A percentile compares a stretch with the other conserved stretches of the same genome.
Conservation (phyloP, 148 eudicot genomes). For the Silene uniflora region DNA sequence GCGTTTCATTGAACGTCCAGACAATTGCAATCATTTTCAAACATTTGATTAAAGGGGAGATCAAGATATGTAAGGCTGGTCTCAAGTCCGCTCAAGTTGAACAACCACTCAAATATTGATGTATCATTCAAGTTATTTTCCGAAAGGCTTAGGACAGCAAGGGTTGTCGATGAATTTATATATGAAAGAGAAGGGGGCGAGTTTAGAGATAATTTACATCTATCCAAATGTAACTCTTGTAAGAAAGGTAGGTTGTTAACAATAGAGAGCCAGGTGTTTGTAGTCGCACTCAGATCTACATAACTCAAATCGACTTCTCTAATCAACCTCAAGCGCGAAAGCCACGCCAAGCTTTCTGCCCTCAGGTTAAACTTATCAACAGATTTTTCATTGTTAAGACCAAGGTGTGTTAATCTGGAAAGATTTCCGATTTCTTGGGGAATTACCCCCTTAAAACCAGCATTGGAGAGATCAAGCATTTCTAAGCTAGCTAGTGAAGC, state of each 20-base stretch:
- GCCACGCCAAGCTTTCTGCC: constrained; percentile 3
- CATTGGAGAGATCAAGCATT: constrained; percentile 7
- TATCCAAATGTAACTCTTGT: background rate
- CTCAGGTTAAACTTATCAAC: background rate
- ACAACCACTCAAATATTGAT: constrained; percentile 20
- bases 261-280: background rate
- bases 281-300: background rate
- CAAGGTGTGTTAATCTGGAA: constrained; percentile 11
- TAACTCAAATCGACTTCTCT: background rate
- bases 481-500: constrained; percentile 12
- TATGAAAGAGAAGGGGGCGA: constrained; percentile 3
- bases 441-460: constrained; percentile 10
- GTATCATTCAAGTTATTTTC: constrained; percentile 3
- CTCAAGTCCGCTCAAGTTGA: constrained; percentile 11
- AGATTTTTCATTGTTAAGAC: too few species aligned
- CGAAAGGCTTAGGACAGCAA: background rate
- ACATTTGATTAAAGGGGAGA: constrained; percentile 3
- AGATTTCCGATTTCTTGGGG: constrained; percentile 12
- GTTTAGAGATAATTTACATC: background rate
- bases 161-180: constrained; percentile 12
- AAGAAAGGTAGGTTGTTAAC: constrained; percentile 19
- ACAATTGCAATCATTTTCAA: background rate
- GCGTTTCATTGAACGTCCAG: background rate
- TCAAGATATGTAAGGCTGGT: constrained; percentile 17
- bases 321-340: constrained; percentile 2